phyloP scores from a whole-genome alignment of 1,139 yeast species.

The Geotrichum europaeum region DNA sequence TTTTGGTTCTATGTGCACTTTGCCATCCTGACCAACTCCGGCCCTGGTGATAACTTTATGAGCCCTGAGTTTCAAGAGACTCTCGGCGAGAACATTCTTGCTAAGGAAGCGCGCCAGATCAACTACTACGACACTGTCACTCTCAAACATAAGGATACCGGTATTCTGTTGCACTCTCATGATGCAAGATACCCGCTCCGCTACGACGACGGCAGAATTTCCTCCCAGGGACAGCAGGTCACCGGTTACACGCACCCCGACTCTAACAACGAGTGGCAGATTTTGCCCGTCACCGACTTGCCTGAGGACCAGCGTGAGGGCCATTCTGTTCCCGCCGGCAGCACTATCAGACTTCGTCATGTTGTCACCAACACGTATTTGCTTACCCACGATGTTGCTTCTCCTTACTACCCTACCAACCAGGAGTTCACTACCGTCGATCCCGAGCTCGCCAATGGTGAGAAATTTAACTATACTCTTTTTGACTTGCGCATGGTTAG shows the following conservation, averaged over 20 bases:
- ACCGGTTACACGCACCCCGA: slow-evolving; percentile 61
- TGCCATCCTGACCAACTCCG: slow-evolving; percentile 70
- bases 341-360: slow-evolving; percentile 73
- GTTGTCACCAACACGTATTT: slow-evolving; percentile 71
- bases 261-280: slow-evolving; percentile 77
- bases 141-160: slow-evolving; percentile 69
- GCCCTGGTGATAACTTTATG: slow-evolving; percentile 96
- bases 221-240: slow-evolving; percentile 93
- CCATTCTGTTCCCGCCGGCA: slow-evolving; percentile 51
- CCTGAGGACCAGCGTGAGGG: slow-evolving; percentile 40
- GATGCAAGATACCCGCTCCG: slow-evolving; percentile 69
- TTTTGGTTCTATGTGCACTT: slow-evolving; percentile 95
- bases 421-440: slow-evolving; percentile 81
- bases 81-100: slow-evolving; percentile 65
- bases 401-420: slow-evolving; percentile 85
- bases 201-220: slow-evolving; percentile 92
- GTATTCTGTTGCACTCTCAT: slow-evolving; percentile 78
- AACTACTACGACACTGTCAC: slow-evolving; percentile 73
- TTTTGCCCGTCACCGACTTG: slow-evolving; percentile 55
- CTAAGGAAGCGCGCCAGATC: slow-evolving; percentile 63
- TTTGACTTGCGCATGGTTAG: slow-evolving; percentile 65
- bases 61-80: slow-evolving; percentile 90
- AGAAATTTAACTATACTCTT: slow-evolving; percentile 64
- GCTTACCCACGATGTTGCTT: slow-evolving; percentile 93
- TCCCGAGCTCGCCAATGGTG: slow-evolving; percentile 52